Base-by-base conservation (phyloP, 495 filamentous ascomycete genomes). In the Aspergillus affinis region DNA sequence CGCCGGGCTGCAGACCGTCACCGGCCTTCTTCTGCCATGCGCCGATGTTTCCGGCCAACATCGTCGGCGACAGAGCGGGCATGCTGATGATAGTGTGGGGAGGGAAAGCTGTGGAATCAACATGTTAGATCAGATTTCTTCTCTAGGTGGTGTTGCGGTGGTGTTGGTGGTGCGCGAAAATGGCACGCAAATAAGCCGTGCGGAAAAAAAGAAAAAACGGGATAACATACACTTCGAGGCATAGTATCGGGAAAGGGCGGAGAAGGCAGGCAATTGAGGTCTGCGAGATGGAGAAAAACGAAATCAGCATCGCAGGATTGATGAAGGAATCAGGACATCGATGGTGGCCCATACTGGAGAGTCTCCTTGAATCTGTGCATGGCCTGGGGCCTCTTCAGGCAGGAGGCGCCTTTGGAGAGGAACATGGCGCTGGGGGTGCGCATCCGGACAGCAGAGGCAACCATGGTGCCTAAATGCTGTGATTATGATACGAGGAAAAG, bases 41-140 rank as follows among this genome's bases (percentile, higher is more conserved):
- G 61, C 95, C 95, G 76, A 99, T 96, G 78, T 96, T 97, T 65
- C 95, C 95, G 51, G 90, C 81, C 44, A 88, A 90, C 95, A 99
- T 99, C 54, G 95, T 99, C 32, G 95, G 95, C 48, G 95, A 98
- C 70, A 99, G 79, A 57, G 95, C 95, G 46, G 95, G 95, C 95
- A 99, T 99, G 82, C 85, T 93, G 77, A 99, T 86, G 74, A 98
- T 82, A 57, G 88, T 92, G 78, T 99, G 94, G 47, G 92, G 86
- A 61, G 95, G 95, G 79, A 90, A 99, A 54, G 86, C 88, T 91
- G 65, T 55, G 51, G 36, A 48, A 48, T 62, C 57, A 54, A 63
- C 13, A 63, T 66, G 62, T 71, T 65, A 73, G 67, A 59, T 51
- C 58, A 47, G 44, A 61, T 21, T 60, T 26, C 9, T 41, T 41